Percentiles rank a stretch among this genome's conserved stretches.
Evolutionary conservation across 2,329 filamentous ascomycete genomes (phyloP).

Genomic region (Aspergillus candidus): DNA sequence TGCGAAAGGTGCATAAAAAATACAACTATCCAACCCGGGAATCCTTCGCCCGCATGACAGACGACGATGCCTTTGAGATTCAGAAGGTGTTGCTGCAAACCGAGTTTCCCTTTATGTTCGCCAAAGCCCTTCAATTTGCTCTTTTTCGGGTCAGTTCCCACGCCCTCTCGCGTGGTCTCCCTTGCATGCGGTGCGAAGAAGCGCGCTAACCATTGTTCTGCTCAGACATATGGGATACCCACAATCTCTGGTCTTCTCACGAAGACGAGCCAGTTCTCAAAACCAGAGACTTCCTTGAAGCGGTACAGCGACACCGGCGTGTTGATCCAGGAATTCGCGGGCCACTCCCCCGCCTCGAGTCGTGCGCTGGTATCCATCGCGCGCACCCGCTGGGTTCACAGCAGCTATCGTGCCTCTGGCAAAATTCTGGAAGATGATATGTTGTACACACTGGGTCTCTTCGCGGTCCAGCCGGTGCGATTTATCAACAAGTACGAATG

Average conservation of each 20-base stretch:
- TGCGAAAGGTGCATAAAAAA: constrained; percentile 36
- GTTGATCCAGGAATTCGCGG: constrained; percentile 45
- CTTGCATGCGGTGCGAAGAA: background rate
- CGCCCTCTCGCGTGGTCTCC: background rate
- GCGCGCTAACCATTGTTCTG: background rate
- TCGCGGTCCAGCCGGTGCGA: constrained; percentile 58
- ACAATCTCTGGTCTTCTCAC: constrained; percentile 47
- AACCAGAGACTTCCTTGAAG: constrained; percentile 44
- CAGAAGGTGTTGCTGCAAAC: constrained; percentile 40
- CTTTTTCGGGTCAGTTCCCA: constrained; percentile 47
- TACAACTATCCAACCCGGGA: constrained; percentile 43
- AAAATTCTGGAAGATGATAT: constrained; percentile 59
- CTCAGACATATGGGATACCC: constrained; percentile 53
- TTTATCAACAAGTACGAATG: constrained; percentile 66
- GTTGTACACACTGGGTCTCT: constrained; percentile 60
- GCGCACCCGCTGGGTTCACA: constrained; percentile 60
- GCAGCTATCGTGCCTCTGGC: constrained; percentile 50
- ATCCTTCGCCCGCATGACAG: constrained; percentile 49
- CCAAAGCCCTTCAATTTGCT: constrained; percentile 52
- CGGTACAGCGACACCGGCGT: constrained; percentile 49
- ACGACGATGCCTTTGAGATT: constrained; percentile 48
- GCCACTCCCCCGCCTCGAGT: constrained; percentile 38
- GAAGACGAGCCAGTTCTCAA: constrained; percentile 46
- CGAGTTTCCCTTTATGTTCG: constrained; percentile 52
- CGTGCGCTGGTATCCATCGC: constrained; percentile 50